Evolutionary conservation across 495 filamentous ascomycete genomes (phyloP).

Genomic region (Aspergillus affinis): DNA sequence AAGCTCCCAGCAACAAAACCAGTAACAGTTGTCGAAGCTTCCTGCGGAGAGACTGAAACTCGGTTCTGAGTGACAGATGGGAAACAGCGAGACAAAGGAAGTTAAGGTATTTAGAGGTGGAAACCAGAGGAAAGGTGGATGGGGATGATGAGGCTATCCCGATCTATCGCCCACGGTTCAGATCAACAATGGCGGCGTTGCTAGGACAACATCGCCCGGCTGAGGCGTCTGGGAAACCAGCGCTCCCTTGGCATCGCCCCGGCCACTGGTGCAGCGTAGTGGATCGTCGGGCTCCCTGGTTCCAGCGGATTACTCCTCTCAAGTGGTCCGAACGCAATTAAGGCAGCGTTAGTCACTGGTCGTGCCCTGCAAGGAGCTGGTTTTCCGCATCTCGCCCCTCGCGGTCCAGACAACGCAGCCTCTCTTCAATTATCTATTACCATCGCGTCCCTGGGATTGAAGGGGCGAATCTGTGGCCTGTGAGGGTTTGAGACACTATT

Average conservation of each 20-base stretch:
- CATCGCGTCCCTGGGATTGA: background rate
- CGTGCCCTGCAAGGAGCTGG: slow-evolving; percentile 24
- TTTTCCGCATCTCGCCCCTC: slow-evolving; percentile 6
- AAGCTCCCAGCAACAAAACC: background rate
- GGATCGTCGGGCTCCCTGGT: slow-evolving; percentile 23
- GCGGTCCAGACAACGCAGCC: slow-evolving; percentile 17
- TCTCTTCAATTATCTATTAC: slow-evolving; percentile 9
- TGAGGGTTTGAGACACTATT: slow-evolving; percentile 28
- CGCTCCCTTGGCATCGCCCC: slow-evolving; percentile 19
- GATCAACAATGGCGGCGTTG: slow-evolving; percentile 49
- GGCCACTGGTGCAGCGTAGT: slow-evolving; percentile 15
- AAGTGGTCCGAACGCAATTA: slow-evolving; percentile 19
- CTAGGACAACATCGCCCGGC: slow-evolving; percentile 37
- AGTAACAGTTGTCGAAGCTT: background rate
- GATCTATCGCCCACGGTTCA: slow-evolving; percentile 43
- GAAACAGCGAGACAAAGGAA: slow-evolving; percentile 28
- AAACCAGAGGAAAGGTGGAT: slow-evolving; percentile 30
- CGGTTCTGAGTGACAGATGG: slow-evolving; percentile 14
- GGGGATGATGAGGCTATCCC: slow-evolving; percentile 34
- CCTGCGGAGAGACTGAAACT: slow-evolving; percentile 6
- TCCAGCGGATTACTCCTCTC: slow-evolving; percentile 4
- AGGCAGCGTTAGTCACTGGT: slow-evolving; percentile 17
- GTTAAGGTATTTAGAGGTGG: slow-evolving; percentile 34
- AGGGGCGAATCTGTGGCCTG: slow-evolving; percentile 16
- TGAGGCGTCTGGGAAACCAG: slow-evolving; percentile 39